Evolutionary conservation across 2,329 filamentous ascomycete species (phyloP), one percentile per base, ranked within the genome.

Genomic region (Colletotrichum sp.): DNA sequence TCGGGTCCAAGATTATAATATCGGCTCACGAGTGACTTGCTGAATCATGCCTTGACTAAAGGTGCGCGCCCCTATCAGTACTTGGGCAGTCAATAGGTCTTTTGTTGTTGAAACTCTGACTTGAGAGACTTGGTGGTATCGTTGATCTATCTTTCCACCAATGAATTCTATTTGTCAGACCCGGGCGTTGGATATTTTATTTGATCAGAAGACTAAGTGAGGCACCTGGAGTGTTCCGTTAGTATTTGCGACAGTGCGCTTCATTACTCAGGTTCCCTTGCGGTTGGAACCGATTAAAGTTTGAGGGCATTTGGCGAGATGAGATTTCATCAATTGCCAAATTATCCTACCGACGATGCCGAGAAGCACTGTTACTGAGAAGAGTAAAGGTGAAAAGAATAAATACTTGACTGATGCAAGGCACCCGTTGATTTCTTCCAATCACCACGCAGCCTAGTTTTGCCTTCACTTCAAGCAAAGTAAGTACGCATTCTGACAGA

Each of bases 351-450:
- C 10, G n/a, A 52, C n/a, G 6, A 52, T 52, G n/a, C 44, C n/a
- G 44, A 52, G 44, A 21, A 52, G 44, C 44, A 52, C 44, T 21
- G n/a, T 13, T 21, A 12, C 9, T 12, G 3, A 13, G n/a, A 49
- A 49, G 18, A 0, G n/a, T 13, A 12, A 7, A 49, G n/a, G 1
- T n/a, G 36, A 0, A 6, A 44, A 49, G 6, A n/a, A 52, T 21
- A 52, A 52, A 5, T 13, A 52, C 44, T 13, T 1, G 2, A 2
- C 0, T 52, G 44, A 6, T 52, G 10, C n/a, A 24, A 52, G 10
- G 4, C n/a, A 52, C 1, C n/a, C 2, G 12, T 0, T 21, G 6
- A 3, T 21, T 21, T 21, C n/a, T 13, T 0, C 6, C n/a, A 52
- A 5, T 13, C n/a, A 52, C 6, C 44, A 52, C 44, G 44, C 10